Conservation (phyloP, 2,329 filamentous ascomycete genomes). For the Colletotrichum sp. region DNA sequence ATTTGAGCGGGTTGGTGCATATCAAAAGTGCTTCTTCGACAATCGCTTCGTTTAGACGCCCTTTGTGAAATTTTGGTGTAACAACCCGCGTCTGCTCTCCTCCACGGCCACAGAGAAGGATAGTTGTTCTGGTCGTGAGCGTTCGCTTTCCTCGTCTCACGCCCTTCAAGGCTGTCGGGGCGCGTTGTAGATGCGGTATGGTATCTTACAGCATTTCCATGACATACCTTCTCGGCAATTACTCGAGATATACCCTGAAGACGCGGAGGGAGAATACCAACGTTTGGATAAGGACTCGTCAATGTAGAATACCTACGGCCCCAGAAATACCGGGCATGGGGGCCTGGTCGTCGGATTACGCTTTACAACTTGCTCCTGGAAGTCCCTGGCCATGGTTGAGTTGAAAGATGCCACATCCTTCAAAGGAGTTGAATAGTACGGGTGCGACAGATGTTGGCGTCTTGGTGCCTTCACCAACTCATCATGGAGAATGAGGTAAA, state of each 20-base stretch:
- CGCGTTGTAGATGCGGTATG: neutral
- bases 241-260: neutral
- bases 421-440: neutral
- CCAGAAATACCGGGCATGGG: neutral
- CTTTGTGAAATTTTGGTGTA: neutral
- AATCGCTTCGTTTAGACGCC: no score
- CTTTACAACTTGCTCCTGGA: neutral
- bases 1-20: no score
- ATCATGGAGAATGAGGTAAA: neutral
- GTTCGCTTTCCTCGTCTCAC: no score
- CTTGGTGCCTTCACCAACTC: neutral
- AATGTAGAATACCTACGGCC: neutral
- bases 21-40: no score
- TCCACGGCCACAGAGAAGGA: neutral
- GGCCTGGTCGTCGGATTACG: neutral
- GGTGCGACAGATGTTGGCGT: neutral
- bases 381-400: neutral
- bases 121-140: no score
- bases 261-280: rapidly evolving
- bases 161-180: neutral
- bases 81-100: neutral
- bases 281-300: neutral
- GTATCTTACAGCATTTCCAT: neutral
- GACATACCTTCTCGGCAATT: neutral
- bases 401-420: neutral